Conservation (phyloP, 2,329 filamentous ascomycete species). For the Arthroderma sp. region DNA sequence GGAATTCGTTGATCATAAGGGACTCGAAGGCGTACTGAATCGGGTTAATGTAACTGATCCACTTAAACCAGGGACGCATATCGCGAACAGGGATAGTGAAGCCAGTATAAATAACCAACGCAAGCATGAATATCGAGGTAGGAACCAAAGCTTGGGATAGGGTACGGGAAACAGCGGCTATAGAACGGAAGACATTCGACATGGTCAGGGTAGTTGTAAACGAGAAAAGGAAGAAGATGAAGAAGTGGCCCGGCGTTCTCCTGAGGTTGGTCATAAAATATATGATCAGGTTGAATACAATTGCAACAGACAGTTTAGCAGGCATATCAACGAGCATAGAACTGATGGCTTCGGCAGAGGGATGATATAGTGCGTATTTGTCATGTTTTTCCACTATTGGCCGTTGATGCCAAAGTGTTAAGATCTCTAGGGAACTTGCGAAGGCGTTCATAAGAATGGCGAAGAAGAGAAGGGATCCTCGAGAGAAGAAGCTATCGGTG, state of each 20-base stretch:
- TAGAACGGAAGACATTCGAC: constrained; percentile 77
- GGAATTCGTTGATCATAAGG: constrained; percentile 74
- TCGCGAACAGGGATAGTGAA: constrained; percentile 38
- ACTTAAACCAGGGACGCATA: constrained; percentile 73
- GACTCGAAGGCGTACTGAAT: constrained; percentile 71
- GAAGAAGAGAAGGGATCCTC: constrained; percentile 75
- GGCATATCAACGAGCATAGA: constrained; percentile 78
- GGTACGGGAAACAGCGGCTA: constrained; percentile 66
- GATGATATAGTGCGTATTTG: constrained; percentile 80
- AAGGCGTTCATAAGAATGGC: constrained; percentile 80
- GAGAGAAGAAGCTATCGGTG: constrained; percentile 64
- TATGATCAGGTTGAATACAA: constrained; percentile 65
- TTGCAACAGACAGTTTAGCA: constrained; percentile 60
- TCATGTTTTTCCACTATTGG: constrained; percentile 85
- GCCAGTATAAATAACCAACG: constrained; percentile 39
- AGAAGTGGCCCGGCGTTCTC: constrained; percentile 63
- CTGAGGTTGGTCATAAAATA: constrained; percentile 83
- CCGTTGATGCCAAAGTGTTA: constrained; percentile 77
- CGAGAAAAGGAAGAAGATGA: constrained; percentile 70
- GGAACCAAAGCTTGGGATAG: constrained; percentile 54
- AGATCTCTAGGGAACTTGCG: constrained; percentile 63
- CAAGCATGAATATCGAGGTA: constrained; percentile 39
- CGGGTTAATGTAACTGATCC: constrained; percentile 73
- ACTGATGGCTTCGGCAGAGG: constrained; percentile 63
- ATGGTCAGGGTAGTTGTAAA: constrained; percentile 63